Conservation (phyloP, 495 filamentous ascomycete genomes). For the Neurospora sublineolata region DNA sequence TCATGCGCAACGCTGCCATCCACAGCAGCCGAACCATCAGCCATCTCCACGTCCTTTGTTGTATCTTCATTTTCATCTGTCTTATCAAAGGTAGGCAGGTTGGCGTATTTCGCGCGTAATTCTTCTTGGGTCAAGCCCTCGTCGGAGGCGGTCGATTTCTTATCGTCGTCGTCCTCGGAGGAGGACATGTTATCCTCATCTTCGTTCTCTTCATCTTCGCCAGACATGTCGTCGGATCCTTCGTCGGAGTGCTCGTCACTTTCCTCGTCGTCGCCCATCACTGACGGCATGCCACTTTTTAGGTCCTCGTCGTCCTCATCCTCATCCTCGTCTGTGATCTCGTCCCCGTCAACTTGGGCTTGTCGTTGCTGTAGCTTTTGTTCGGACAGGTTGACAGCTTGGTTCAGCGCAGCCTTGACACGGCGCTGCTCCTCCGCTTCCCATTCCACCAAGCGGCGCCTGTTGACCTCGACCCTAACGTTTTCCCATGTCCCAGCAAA, state of each 20-base stretch:
- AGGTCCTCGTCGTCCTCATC: slow-evolving; percentile 39
- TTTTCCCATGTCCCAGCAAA: slow-evolving; percentile 70
- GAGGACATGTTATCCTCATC: slow-evolving; percentile 67
- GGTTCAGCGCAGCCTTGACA: slow-evolving; percentile 71
- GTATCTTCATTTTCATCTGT: slow-evolving; percentile 5
- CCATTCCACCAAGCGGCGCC: slow-evolving; percentile 60
- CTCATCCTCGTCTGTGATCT: slow-evolving; percentile 28
- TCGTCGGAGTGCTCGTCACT: slow-evolving; percentile 4
- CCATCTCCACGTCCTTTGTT: slow-evolving; percentile 7
- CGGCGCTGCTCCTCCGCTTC: slow-evolving; percentile 73
- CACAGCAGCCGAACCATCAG: slow-evolving; percentile 6
- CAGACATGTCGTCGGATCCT: slow-evolving; percentile 8
- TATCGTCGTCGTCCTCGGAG: slow-evolving; percentile 47
- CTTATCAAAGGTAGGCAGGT: slow-evolving; percentile 36
- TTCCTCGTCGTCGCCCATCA: slow-evolving; percentile 24
- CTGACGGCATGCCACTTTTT: slow-evolving; percentile 47
- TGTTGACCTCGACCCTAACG: slow-evolving; percentile 62
- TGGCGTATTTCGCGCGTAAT: slow-evolving; percentile 66
- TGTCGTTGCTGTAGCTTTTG: slow-evolving; percentile 43
- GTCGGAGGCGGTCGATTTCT: slow-evolving; percentile 49
- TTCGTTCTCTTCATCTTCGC: slow-evolving; percentile 46
- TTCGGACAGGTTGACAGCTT: slow-evolving; percentile 64
- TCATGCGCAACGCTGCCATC: slow-evolving; percentile 23
- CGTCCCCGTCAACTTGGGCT: slow-evolving; percentile 31
- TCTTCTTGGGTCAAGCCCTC: slow-evolving; percentile 69